phyloP scores from a whole-genome alignment of 225 moss, liverwort and hornwort species.

The Takakia lepidozioides region DNA sequence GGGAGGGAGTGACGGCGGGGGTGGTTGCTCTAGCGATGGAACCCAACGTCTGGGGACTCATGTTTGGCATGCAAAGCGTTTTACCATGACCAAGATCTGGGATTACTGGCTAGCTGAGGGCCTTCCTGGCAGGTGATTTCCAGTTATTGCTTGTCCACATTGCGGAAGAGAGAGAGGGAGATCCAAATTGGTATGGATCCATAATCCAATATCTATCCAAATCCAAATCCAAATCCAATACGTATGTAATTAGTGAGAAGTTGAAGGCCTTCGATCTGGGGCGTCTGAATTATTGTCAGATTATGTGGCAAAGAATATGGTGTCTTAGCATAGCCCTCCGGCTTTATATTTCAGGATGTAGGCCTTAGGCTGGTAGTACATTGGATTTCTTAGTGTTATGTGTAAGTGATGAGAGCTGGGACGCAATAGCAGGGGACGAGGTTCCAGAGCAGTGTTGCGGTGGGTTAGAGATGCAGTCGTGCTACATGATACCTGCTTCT shows the following conservation, averaged over 20 bases:
- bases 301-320: no score
- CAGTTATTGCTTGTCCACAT: neutral
- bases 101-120: slow-evolving; percentile 79
- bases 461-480: slow-evolving; percentile 77
- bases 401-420: no score
- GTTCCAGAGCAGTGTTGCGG: slow-evolving; percentile 68
- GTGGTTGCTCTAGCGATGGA: slow-evolving; percentile 55
- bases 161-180: neutral
- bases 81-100: slow-evolving; percentile 80
- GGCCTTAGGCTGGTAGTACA: no score
- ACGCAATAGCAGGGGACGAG: slow-evolving; percentile 62
- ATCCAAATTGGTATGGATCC: no score
- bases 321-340: no score
- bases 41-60: slow-evolving; percentile 83
- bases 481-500: slow-evolving; percentile 85
- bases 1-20: slow-evolving; percentile 49
- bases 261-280: no score
- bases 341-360: no score
- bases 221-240: no score
- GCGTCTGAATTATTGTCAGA: no score
- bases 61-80: slow-evolving; percentile 99
- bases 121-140: slow-evolving; percentile 61
- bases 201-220: no score
- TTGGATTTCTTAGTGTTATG: no score
- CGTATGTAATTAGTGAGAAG: no score